Conservation (phyloP, 331 rosid genomes). For the Cydonia oblonga region DNA sequence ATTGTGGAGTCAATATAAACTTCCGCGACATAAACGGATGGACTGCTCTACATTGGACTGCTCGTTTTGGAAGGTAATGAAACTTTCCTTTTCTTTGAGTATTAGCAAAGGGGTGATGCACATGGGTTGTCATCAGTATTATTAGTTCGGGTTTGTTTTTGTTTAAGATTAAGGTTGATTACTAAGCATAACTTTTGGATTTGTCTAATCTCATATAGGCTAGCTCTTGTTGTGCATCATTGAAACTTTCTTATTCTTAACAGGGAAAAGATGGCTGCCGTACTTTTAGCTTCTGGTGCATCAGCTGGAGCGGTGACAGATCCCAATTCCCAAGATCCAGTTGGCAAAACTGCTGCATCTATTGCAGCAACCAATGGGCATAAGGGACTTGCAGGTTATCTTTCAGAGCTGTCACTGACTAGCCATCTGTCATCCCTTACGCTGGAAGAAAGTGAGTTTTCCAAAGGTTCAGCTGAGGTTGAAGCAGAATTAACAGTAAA, state of each 20-base stretch:
- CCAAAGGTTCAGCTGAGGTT: constrained; percentile 54
- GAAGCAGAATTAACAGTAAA: constrained; percentile 56
- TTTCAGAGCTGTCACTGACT: constrained; percentile 69
- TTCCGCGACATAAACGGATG: constrained; percentile 93
- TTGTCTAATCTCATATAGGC: neutral
- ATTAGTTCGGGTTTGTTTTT: neutral
- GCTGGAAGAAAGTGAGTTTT: constrained; percentile 53
- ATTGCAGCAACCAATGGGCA: constrained; percentile 66
- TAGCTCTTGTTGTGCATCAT: neutral
- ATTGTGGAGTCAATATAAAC: constrained; percentile 63
- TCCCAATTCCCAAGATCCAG: constrained; percentile 59
- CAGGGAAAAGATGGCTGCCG: constrained; percentile 88
- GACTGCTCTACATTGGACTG: constrained; percentile 98
- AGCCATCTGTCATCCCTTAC: constrained; percentile 88
- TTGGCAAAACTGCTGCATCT: constrained; percentile 75
- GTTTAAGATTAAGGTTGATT: neutral
- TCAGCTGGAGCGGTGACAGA: constrained; percentile 98
- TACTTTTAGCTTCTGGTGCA: constrained; percentile 82
- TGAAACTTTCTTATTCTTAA: constrained; percentile 12
- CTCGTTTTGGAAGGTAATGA: constrained; percentile 84
- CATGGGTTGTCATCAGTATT: neutral
- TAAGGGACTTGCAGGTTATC: constrained; percentile 96
- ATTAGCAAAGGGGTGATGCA: neutral
- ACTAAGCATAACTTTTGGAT: neutral
- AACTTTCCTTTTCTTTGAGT: neutral